Evolutionary conservation across 108 stramenopile species (phyloP), one percentile per base, ranked within the genome.

Genomic region (Epithemia pelagica): DNA sequence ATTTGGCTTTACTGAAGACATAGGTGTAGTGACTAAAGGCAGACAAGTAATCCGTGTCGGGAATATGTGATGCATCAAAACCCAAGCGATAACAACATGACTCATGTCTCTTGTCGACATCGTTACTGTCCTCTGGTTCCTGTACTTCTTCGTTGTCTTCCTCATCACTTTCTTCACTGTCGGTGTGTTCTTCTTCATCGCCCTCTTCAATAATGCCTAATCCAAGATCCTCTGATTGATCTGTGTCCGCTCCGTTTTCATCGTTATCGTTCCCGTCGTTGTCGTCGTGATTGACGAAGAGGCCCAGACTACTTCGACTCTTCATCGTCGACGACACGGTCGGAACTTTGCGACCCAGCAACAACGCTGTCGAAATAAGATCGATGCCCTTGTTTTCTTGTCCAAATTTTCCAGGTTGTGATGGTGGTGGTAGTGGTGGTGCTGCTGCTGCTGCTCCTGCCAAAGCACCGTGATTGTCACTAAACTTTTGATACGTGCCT

Each of bases 11-110:
- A 53, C 74, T 75, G 26, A 75, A 75, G 27, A 61, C 74, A 60
- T 77, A 82, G 1, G 81, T 60, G 33, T 71, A 82, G 59, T 82
- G 81, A 62, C 73, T 74, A 56, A 82, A 82, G 1, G 81, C 77
- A 63, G 75, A 77, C 15, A 74, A 71, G 28, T 78, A 75, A 29
- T 76, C 51, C n/a, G n/a, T 26, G 51, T 37, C 31, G 64, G 59
- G 8, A 66, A 20, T 0, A 80, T 52, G 53, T 66, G 37, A 23
- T 26, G 24, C 1, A 30, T 31, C 27, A 69, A 76, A 63, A 22
- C 53, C n/a, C 74, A 62, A 52, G 1, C 18, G 25, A 26, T 19
- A 18, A 66, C 70, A 3, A 22, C 63, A 32, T 30, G 31, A 28
- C 65, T 62, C 53, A 61, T 60, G 8, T 32, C 28, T 37, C 28